Evolutionary conservation across 129 eudicot genomes (phyloP), one percentile per base, ranked within the genome.

Genomic region (Gnaphalium uliginosum): DNA sequence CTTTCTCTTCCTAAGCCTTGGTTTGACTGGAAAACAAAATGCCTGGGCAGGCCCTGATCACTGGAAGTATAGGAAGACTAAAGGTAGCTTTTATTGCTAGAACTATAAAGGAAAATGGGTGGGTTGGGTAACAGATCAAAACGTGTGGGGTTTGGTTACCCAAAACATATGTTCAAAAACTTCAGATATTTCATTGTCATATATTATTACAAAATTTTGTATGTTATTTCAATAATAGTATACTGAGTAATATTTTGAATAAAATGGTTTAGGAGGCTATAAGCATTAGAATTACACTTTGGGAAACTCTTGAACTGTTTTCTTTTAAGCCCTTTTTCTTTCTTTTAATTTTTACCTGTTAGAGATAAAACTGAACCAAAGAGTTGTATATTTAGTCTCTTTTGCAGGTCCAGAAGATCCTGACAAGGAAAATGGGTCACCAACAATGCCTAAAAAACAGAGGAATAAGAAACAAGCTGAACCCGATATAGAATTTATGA

Each of bases 21-120:
- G 84, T 3, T 79, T 82, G 62, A 57, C 76, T 0, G 78, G 83
- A 69, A 88, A 83, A 68, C 86, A 79, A 24, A 89, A 89, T 78
- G 86, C 89, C 0, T 84, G 96, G 96, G 96, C 96, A 3, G 91
- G 91, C 32, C 96, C 91, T 50, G 89, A 86, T 25, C 91, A 89
- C 64, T 89, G 91, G 96, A 89, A 89, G 81, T 86, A 82, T 69
- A 67, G 80, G 23, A 89, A 86, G 75, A 30, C 76, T 50, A 89
- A 78, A 71, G 90, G 91, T 87, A 26, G n/a, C 21, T 62, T 66
- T 71, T 37, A 14, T 62, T 3, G 56, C 39, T 11, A 2, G 30
- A 78, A 60, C 37, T 23, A 25, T 3, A 13, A 13, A 14, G 13
- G 43, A 29, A n/a, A 56, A 33, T 1, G 14, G 53, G 51, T 33